Conservation (phyloP, 306 rosid species). For the Begonia masoniana region DNA sequence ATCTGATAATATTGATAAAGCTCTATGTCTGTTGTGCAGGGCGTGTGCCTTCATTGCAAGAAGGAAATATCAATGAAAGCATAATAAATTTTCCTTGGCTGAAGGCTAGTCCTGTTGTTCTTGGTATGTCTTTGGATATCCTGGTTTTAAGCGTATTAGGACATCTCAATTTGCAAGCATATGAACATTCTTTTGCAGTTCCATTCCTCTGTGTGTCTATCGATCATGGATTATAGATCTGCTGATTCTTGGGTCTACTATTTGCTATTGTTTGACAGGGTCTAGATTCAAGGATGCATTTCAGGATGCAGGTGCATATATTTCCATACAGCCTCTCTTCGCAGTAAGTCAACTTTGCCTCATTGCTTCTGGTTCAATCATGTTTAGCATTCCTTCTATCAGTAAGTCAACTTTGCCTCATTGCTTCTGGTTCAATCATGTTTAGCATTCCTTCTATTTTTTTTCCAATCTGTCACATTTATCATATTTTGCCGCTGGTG, state of each 20-base stretch:
- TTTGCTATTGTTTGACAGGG: conserved; percentile 33
- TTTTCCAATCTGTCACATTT: conserved; percentile 3
- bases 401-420: conserved; percentile 20
- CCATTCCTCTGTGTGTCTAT: neutral
- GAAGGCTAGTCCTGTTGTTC: conserved; percentile 74
- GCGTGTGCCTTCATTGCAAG: conserved; percentile 68
- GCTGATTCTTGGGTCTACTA: conserved; percentile 11
- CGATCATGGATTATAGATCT: conserved; percentile 12
- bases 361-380: neutral
- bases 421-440: neutral
- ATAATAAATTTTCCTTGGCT: conserved; percentile 81
- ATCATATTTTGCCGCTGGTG: conserved; percentile 13
- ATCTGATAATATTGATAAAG: neutral
- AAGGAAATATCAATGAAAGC: conserved; percentile 71
- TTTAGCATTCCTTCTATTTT: neutral
- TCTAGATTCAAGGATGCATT: conserved; percentile 91
- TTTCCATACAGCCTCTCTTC: conserved; percentile 75
- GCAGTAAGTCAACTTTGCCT: conserved; percentile 28
- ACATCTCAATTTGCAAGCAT: neutral
- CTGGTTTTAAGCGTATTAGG: too few species aligned
- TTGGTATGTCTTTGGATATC: conserved; percentile 36
- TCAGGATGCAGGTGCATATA: conserved; percentile 78
- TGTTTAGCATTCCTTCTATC: conserved; percentile 6
- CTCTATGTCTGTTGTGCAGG: conserved; percentile 33
- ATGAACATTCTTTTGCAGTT: too few species aligned